Percentiles rank a stretch among this genome's conserved stretches.
Conservation (phyloP, 306 rosid genomes). For the Rubus parviflorus region DNA sequence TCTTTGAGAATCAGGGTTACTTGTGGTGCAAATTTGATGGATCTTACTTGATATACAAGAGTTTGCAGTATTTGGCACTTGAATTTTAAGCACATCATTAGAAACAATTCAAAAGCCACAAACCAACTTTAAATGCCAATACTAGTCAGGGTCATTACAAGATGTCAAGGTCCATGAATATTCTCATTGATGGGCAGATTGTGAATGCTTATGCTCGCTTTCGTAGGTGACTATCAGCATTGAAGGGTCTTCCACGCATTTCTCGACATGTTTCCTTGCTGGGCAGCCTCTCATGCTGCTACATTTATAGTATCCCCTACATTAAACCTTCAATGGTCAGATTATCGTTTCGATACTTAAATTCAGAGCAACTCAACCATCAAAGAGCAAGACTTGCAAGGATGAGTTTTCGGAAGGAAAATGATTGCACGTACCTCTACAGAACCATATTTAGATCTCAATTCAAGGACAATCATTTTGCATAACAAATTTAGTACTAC, state of each 20-base stretch:
- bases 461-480: neutral
- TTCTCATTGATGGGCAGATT: conserved; percentile 30
- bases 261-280: conserved; percentile 94
- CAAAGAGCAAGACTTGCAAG: neutral
- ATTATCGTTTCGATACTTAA: neutral
- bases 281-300: conserved; percentile 99
- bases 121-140: neutral
- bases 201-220: conserved; percentile 77
- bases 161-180: neutral
- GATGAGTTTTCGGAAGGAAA: neutral
- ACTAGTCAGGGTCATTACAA: neutral
- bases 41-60: neutral
- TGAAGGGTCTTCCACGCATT: conserved; percentile 82
- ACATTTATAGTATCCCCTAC: conserved; percentile 96
- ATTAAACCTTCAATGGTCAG: conserved; percentile 8
- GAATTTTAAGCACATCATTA: too few relatives aligned
- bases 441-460: neutral
- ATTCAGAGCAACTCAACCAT: neutral
- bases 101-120: too few relatives aligned
- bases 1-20: neutral
- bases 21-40: too few relatives aligned
- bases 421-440: neutral
- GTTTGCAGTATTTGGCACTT: neutral
- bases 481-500: neutral
- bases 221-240: conserved; percentile 94